Percentiles rank a stretch among this genome's conserved stretches.
Conservation (phyloP, 495 filamentous ascomycete genomes). For the Beverwykella pulmonaria region DNA sequence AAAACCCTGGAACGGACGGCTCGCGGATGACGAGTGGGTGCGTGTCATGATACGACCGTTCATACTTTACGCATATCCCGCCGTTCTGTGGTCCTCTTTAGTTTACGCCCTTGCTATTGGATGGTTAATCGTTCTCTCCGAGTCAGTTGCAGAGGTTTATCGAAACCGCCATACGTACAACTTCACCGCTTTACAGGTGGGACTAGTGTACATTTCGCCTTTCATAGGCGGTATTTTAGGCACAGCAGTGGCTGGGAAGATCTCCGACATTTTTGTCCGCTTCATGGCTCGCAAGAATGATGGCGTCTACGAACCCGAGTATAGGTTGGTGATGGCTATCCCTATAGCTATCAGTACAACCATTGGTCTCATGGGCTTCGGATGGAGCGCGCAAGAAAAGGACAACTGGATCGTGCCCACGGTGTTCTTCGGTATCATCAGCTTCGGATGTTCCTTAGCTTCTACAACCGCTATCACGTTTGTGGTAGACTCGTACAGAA, state of each 20-base stretch:
- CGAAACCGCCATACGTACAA: slow-evolving; percentile 87
- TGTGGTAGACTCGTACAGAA: slow-evolving; percentile 87
- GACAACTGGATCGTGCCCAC: slow-evolving; percentile 92
- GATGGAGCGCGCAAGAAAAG: slow-evolving; percentile 76
- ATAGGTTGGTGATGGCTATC: slow-evolving; percentile 79
- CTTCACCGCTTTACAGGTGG: slow-evolving; percentile 77
- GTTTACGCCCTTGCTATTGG: slow-evolving; percentile 87
- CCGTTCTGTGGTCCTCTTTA: slow-evolving; percentile 87
- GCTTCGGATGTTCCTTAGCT: slow-evolving; percentile 92
- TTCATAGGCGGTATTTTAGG: slow-evolving; percentile 90
- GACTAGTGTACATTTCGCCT: slow-evolving; percentile 85
- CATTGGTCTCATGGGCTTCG: slow-evolving; percentile 91
- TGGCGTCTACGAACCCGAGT: slow-evolving; percentile 95
- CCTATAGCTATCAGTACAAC: slow-evolving; percentile 78
- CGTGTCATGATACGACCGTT: slow-evolving; percentile 77
- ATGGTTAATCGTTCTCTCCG: slow-evolving; percentile 96
- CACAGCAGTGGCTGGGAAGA: slow-evolving; percentile 85
- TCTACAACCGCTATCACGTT: slow-evolving; percentile 92
- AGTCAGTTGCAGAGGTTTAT: slow-evolving; percentile 65
- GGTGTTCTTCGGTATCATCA: slow-evolving; percentile 90
- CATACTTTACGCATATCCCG: slow-evolving; percentile 83
- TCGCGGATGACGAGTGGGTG: slow-evolving; percentile 77
- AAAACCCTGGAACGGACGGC: slow-evolving; percentile 72
- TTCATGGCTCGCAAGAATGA: slow-evolving; percentile 83
- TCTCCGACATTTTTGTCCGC: slow-evolving; percentile 82